These are phyloP conservation scores for Pulveroboletus sp. DNA, from an alignment of 768 basidiomycete genomes.

Conservation along the genomic window DNA sequence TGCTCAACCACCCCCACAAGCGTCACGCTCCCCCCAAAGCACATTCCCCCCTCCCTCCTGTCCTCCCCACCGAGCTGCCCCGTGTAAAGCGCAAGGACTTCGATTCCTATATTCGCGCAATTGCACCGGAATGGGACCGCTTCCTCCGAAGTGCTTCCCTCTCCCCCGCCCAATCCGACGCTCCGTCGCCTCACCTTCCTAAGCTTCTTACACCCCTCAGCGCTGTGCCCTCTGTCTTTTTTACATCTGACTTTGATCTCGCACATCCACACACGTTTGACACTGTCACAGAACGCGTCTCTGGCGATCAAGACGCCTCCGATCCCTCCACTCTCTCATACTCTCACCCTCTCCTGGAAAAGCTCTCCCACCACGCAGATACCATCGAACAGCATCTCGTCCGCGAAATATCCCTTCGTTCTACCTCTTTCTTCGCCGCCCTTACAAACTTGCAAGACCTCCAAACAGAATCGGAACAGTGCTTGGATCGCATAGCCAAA, in stretches of 20 bases:
- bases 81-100: constrained; percentile 82
- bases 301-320: constrained; percentile 32
- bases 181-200: constrained; percentile 28
- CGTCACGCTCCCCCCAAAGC: constrained; percentile 83
- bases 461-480: constrained; percentile 82
- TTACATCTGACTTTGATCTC: constrained; percentile 72
- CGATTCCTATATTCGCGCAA: constrained; percentile 69
- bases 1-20: constrained; percentile 86
- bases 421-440: constrained; percentile 93
- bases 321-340: constrained; percentile 63
- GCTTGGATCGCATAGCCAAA: constrained; percentile 68
- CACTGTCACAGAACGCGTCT: constrained; percentile 62
- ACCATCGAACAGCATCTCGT: constrained; percentile 93
- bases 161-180: constrained; percentile 29
- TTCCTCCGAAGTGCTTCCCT: constrained; percentile 48
- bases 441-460: constrained; percentile 91
- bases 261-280: constrained; percentile 74
- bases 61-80: constrained; percentile 68
- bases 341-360: constrained; percentile 76
- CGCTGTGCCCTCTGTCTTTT: constrained; percentile 78
- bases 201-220: constrained; percentile 64
- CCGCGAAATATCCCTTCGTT: constrained; percentile 85
- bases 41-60: constrained; percentile 71
- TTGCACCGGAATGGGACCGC: constrained; percentile 72
- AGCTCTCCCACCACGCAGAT: constrained; percentile 88